Evolutionary conservation across 202 grass and related monocot genomes (phyloP).

Genomic region (Sporobolus alterniflorus): DNA sequence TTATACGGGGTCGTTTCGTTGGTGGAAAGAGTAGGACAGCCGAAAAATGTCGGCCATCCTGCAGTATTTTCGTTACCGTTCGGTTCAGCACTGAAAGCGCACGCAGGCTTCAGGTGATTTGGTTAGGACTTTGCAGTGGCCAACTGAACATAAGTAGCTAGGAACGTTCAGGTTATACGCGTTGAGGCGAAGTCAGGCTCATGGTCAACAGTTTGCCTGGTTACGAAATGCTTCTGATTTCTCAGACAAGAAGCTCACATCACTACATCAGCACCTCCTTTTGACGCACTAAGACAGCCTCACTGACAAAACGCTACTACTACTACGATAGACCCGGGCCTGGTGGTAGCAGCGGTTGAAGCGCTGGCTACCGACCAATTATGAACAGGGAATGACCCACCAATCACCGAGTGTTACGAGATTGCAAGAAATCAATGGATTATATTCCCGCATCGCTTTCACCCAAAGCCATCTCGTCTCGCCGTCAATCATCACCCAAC

Average conservation of each 20-base stretch:
- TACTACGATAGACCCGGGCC: too few species aligned
- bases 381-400: not conserved
- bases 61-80: not conserved
- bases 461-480: not conserved
- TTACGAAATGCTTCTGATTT: not conserved
- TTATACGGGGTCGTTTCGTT: not conserved
- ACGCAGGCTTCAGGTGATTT: not conserved
- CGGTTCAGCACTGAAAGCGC: not conserved
- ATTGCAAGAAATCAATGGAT: not conserved
- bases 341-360: too few species aligned
- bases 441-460: not conserved
- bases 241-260: not conserved
- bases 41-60: not conserved
- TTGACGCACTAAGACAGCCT: not conserved
- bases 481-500: not conserved
- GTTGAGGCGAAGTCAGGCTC: not conserved
- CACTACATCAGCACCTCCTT: too few species aligned
- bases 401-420: not conserved
- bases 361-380: too few species aligned
- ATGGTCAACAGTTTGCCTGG: not conserved
- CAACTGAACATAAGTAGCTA: not conserved
- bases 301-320: not conserved
- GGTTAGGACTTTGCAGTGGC: not conserved
- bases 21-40: not conserved
- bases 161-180: not conserved